Base-by-base conservation (phyloP, 1,139 yeast genomes). In the Protomyces inundatus region DNA sequence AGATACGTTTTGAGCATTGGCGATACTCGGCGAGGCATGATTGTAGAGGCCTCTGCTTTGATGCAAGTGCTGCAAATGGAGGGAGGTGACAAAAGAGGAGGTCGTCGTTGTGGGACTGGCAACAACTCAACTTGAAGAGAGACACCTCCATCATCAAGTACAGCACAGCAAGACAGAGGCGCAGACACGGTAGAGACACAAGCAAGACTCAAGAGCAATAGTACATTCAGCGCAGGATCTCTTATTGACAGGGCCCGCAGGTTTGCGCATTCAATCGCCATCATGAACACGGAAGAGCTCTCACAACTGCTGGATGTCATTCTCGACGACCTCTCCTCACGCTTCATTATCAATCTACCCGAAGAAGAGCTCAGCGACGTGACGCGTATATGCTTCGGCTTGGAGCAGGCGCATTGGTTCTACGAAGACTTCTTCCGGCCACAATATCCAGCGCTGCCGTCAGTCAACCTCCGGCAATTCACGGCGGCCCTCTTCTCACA, bases 331-430 rank as follows among this genome's bases (percentile, higher is more conserved):
- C 79, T 93, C 53, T 80, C 90, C 50, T 98, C 90, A 58, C 80
- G 98, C 67, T 95, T 95, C 73, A 85, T 95, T 64, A 84, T 91
- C 67, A 95, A 93, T 77, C 88, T 93, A 61, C 98, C 98, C 5
- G 84, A 84, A 12, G 98, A 91, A 73, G 98, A 93, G 74, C 77
- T 91, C 64, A 84, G 93, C 39, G 83, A 93, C 30, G 84, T 88
- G 56, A 97, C 90, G 70, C 81, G 98, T 72, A 87, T 91, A 45
- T 84, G 90, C 72, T 95, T 95, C 77, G 97, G 91, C 73, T 86
- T 95, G 52, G 99, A 95, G 79, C 98, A 95, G 75, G 98, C 98
- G 1, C 97, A 90, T 72, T 95, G 98, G 98, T 95, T 88, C 74
- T 95, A 91, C 74, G 84, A 89, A 57, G 99, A 95, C 75, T 91